A percentile compares a stretch with the other conserved stretches of the same genome.
These are phyloP conservation scores for Aspergillus haitiensis DNA, from an alignment of 495 filamentous ascomycete genomes.

Conservation along the genomic window DNA sequence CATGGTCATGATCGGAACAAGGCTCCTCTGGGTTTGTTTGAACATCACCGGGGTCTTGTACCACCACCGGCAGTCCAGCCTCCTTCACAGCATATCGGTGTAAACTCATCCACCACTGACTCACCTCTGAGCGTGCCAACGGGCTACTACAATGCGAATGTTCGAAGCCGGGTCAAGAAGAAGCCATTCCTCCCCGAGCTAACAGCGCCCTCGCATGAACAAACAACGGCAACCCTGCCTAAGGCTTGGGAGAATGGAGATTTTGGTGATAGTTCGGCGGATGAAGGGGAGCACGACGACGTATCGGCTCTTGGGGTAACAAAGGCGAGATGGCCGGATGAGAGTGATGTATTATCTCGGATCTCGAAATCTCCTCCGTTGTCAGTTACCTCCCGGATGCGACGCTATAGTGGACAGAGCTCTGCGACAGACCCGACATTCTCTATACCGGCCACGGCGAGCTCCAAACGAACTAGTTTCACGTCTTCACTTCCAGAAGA, in stretches of 20 bases:
- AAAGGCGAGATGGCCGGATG: conserved; percentile 20
- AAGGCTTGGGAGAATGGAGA: conserved; percentile 12
- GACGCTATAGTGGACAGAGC: conserved; percentile 41
- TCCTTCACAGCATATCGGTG: conserved; percentile 6
- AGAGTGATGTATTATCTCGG: conserved; percentile 25
- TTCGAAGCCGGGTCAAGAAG: conserved; percentile 27
- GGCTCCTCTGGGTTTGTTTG: conserved; percentile 12
- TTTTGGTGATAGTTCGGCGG: conserved; percentile 19
- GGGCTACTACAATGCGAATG: conserved; percentile 41
- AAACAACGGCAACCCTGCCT: conserved; percentile 4
- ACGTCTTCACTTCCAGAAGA: conserved; percentile 39
- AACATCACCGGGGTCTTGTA: not conserved
- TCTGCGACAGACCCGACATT: conserved; percentile 29
- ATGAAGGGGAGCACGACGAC: conserved; percentile 30
- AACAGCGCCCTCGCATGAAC: not conserved
- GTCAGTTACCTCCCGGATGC: conserved; percentile 48
- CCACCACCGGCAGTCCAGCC: not conserved
- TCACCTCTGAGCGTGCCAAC: conserved; percentile 32
- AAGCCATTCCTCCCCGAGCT: conserved; percentile 6
- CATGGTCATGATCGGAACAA: conserved; percentile 13
- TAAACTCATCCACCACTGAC: conserved; percentile 11
- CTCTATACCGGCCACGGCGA: conserved; percentile 33
- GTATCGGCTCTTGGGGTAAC: conserved; percentile 8
- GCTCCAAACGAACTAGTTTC: conserved; percentile 43
- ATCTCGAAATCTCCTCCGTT: conserved; percentile 43